These are phyloP conservation scores for Aspergillus ochraceus DNA, from an alignment of 2,329 filamentous ascomycete species.

Conservation along the genomic window DNA sequence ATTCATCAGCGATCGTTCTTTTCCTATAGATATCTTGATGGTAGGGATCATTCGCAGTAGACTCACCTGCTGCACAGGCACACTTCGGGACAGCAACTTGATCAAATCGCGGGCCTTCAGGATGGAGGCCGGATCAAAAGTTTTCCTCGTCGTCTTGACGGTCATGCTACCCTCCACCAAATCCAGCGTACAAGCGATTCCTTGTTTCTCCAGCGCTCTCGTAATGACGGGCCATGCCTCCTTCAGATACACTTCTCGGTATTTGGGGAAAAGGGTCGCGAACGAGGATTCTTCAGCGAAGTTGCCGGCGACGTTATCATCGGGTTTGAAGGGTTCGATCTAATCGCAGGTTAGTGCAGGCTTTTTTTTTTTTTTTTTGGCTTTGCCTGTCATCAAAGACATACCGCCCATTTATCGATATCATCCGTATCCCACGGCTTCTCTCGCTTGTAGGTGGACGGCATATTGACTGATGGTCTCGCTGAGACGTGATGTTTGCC, in stretches of 20 bases:
- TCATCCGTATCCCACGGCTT: constrained; percentile 97
- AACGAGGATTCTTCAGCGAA: constrained; percentile 95
- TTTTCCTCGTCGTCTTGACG: constrained; percentile 90
- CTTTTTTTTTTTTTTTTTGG: background rate
- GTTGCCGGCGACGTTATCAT: constrained; percentile 80
- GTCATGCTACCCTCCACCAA: constrained; percentile 96
- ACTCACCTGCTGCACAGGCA: constrained; percentile 74
- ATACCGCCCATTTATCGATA: constrained; percentile 91
- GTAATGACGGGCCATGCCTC: constrained; percentile 93
- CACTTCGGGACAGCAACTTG: constrained; percentile 85
- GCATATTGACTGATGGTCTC: constrained; percentile 58
- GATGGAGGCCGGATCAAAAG: constrained; percentile 87
- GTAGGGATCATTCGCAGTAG: no score
- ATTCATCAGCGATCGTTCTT: background rate
- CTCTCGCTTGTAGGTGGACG: constrained; percentile 82
- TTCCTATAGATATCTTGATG: background rate
- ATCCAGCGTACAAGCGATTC: constrained; percentile 89
- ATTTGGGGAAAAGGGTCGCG: constrained; percentile 82
- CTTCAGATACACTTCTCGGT: constrained; percentile 89
- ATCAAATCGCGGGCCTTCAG: constrained; percentile 93
- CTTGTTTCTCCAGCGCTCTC: constrained; percentile 78
- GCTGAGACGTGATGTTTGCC: background rate
- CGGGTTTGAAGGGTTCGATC: constrained; percentile 79
- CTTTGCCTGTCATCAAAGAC: constrained; percentile 3
- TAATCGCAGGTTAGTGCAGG: constrained; percentile 30